Evolutionary conservation across 2,329 filamentous ascomycete species (phyloP).

Genomic region (Zymoseptoria crescenta): DNA sequence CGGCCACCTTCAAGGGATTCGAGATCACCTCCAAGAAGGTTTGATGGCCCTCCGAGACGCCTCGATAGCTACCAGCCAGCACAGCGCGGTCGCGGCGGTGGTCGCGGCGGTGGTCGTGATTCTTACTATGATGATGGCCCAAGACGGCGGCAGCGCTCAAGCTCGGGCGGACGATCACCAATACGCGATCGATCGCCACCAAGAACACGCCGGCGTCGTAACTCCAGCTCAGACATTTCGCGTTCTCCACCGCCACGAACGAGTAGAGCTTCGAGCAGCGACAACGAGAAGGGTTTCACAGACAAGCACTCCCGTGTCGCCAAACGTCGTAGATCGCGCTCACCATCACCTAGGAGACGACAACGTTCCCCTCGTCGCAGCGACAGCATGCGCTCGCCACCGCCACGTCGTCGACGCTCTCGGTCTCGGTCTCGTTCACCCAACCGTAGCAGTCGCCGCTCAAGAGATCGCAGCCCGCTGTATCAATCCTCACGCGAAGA

Average conservation of each 20-base stretch:
- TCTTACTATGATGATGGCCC: constrained; percentile 28
- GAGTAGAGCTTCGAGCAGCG: constrained; percentile 9
- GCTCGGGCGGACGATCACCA: constrained; percentile 18
- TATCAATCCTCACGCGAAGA: constrained; percentile 22
- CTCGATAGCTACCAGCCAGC: constrained; percentile 52
- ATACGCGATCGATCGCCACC: constrained; percentile 27
- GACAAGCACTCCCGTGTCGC: background rate
- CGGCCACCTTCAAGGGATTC: constrained; percentile 41
- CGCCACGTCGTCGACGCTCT: constrained; percentile 67
- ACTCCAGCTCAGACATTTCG: constrained; percentile 8
- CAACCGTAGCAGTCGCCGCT: constrained; percentile 1
- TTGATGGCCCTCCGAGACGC: constrained; percentile 42
- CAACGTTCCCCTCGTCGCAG: constrained; percentile 54
- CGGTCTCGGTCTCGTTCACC: constrained; percentile 9
- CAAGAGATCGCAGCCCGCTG: constrained; percentile 9
- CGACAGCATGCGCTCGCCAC: constrained; percentile 61
- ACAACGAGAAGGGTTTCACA: background rate
- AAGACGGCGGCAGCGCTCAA: constrained; percentile 25
- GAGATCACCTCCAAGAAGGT: constrained; percentile 45
- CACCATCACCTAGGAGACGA: constrained; percentile 26
- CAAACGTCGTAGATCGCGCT: constrained; percentile 17
- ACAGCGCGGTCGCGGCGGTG: constrained; percentile 26
- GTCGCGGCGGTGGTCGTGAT: constrained; percentile 10
- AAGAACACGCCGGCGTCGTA: constrained; percentile 17
- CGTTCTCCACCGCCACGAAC: constrained; percentile 12